Conservation (phyloP, 2,329 filamentous ascomycete species). For the Phoma sp. region DNA sequence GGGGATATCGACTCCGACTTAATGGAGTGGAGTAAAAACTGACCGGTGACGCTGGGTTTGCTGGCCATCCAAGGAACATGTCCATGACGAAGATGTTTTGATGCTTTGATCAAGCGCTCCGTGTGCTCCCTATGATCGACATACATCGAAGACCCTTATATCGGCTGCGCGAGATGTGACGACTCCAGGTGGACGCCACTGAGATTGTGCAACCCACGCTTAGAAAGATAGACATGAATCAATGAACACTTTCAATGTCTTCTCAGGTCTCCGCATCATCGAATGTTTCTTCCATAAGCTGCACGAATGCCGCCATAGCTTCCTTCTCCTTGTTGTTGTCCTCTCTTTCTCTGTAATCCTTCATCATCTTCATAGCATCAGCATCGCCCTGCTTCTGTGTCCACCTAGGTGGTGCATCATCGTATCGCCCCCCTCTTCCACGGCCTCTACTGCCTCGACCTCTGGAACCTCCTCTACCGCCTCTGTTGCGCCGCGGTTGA, state of each 20-base stretch:
- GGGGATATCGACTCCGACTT: too few species aligned
- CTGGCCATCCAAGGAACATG: too few species aligned
- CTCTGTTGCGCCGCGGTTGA: constrained; percentile 22
- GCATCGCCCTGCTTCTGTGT: constrained; percentile 42
- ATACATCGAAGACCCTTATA: too few species aligned
- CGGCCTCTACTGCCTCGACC: constrained; percentile 23
- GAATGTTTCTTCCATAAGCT: constrained; percentile 36
- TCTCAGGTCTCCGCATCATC: constrained; percentile 16
- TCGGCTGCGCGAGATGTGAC: too few species aligned
- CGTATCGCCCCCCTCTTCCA: constrained; percentile 22
- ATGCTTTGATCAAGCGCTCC: too few species aligned
- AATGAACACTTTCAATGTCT: too few species aligned
- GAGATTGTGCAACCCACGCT: background rate
- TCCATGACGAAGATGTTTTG: too few species aligned
- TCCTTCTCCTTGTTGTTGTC: constrained; percentile 44
- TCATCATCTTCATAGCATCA: constrained; percentile 40
- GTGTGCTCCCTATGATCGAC: too few species aligned
- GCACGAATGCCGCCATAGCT: constrained; percentile 52
- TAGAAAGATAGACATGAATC: too few species aligned
- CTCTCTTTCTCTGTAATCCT: constrained; percentile 33
- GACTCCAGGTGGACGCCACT: background rate
- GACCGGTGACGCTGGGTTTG: too few species aligned
- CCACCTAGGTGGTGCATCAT: constrained; percentile 27
- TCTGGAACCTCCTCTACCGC: constrained; percentile 24
- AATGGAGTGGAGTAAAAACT: too few species aligned